A percentile compares a stretch with the other conserved stretches of the same genome.
phyloP scores from a whole-genome alignment of 2,329 filamentous ascomycete species.

The Chaetomiaceae sp. region DNA sequence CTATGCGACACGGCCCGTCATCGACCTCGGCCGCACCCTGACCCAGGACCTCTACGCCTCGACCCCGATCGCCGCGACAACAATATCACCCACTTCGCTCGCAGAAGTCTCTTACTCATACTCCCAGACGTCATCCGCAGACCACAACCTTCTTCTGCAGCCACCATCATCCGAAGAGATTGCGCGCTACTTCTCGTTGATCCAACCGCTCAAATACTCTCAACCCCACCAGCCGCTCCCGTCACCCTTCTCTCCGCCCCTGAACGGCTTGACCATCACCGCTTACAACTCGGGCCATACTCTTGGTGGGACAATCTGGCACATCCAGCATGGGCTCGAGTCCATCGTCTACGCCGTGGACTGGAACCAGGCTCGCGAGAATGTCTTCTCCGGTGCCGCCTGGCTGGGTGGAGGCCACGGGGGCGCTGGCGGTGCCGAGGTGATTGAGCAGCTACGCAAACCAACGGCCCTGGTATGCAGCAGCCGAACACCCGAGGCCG shows the following conservation, averaged over 20 bases:
- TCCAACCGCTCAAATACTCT: slow-evolving; percentile 92
- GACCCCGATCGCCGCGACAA: slow-evolving; percentile 79
- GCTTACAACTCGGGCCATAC: slow-evolving; percentile 97
- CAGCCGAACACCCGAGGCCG: slow-evolving; percentile 66
- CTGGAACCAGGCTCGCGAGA: slow-evolving; percentile 97
- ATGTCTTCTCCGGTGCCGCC: slow-evolving; percentile 86
- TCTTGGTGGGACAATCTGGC: slow-evolving; percentile 96
- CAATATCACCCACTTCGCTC: slow-evolving; percentile 70
- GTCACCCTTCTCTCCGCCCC: slow-evolving; percentile 80
- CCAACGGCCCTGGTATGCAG: slow-evolving; percentile 93
- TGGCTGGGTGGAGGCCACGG: slow-evolving; percentile 73
- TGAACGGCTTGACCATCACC: slow-evolving; percentile 89
- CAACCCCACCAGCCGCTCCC: slow-evolving; percentile 88
- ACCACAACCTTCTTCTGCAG: slow-evolving; percentile 56
- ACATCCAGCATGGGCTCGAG: slow-evolving; percentile 93
- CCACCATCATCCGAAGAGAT: slow-evolving; percentile 85
- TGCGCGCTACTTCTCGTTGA: slow-evolving; percentile 81
- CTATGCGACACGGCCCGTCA: slow-evolving; percentile 90
- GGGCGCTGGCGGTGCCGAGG: slow-evolving; percentile 75
- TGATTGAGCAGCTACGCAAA: slow-evolving; percentile 88
- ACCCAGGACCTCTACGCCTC: slow-evolving; percentile 91
- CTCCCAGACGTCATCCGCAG: slow-evolving; percentile 45
- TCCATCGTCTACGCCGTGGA: slow-evolving; percentile 97
- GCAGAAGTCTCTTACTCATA: slow-evolving; percentile 58
- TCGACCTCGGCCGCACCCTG: slow-evolving; percentile 85